Evolutionary conservation across 352 stramenopile species (phyloP), one percentile per base, ranked within the genome.

Genomic region (Pythium sukuiense): DNA sequence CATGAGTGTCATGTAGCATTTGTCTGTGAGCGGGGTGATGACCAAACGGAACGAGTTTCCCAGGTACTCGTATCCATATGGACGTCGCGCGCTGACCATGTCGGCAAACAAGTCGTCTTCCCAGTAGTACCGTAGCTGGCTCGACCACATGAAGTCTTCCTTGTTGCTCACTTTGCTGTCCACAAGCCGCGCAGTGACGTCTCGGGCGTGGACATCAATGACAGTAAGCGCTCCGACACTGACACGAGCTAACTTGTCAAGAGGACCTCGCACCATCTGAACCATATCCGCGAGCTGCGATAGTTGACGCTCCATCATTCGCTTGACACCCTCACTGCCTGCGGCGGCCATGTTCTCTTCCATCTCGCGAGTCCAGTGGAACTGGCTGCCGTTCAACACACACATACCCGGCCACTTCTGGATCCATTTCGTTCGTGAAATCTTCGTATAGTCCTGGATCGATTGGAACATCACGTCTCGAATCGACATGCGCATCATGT

Each of bases 1-100:
- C 94, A 98, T 98, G 20, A 98, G 76, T 12, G 94, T 98, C 72
- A 98, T 85, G 71, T 98, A 98, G 72, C 94, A 98, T 59, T 98
- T 98, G 64, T 98, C 94, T 3, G 94, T 98, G 7, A 98, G 65
- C 24, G 94, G 94, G 1, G 94, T 98, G 73, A 98, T 98, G 7
- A 98, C 94, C 24, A 98, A 74, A 0, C 94, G 88, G 57, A 97
- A 97, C 14, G 88, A 96, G 76, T 98, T 98, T 1, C 94, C 94
- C 0, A 98, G 73, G 57, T 98, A 98, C 70, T 98, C 94, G 69
- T 98, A 98, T 12, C 90, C 94, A 56, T 98, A 98, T 16, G 89
- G 82, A 12, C 94, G 78, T 2, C 95, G 77, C 0, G 93, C 92
- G 0, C 85, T 96, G 14, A 98, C 91, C 87, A 98, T 98, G 35